Evolutionary conservation across 208 protist species (phyloP).

Genomic region (Leishmania major): DNA sequence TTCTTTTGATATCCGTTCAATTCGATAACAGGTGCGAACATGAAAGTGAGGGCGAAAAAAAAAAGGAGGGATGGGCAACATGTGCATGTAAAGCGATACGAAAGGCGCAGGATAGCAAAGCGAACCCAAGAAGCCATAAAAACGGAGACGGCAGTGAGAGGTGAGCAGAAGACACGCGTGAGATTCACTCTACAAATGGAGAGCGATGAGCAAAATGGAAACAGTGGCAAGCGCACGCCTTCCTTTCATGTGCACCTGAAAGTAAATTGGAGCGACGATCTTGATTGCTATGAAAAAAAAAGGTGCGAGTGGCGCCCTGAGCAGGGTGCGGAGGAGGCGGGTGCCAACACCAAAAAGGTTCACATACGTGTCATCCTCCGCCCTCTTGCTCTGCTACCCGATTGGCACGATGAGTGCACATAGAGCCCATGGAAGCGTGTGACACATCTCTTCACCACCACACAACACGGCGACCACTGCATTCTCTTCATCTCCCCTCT

Average conservation of each 20-base stretch:
- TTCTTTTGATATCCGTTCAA: background rate
- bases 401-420: background rate
- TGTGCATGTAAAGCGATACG: background rate
- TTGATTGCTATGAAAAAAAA: background rate
- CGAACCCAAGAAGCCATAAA: background rate
- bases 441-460: background rate
- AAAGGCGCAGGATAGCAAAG: background rate
- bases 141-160: background rate
- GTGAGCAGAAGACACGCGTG: background rate
- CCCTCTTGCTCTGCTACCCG: background rate
- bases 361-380: background rate
- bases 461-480: background rate
- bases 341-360: background rate
- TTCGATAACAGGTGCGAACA: background rate
- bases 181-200: too few species aligned
- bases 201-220: background rate
- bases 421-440: background rate
- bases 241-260: background rate
- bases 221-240: background rate
- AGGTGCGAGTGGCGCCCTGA: background rate
- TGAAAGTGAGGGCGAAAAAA: slow-evolving; percentile 2
- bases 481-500: background rate
- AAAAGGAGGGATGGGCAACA: background rate
- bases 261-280: background rate
- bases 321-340: background rate